A percentile compares a stretch with the other conserved stretches of the same genome.
Evolutionary conservation across 1,284 basidiomycete species (phyloP).

Genomic region (Chiua sp.): DNA sequence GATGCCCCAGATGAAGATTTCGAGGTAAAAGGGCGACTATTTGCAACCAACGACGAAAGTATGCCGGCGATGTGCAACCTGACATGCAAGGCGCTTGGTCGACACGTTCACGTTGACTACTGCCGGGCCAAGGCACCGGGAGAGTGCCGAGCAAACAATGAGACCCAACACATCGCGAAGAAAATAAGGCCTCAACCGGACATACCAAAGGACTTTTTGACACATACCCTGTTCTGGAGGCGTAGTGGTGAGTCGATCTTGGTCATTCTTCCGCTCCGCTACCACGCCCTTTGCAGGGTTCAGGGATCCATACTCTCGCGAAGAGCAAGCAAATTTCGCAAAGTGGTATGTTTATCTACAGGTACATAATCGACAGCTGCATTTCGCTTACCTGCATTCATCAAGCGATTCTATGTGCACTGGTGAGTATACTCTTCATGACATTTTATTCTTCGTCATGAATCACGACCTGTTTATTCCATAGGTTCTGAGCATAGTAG

Average conservation of each 20-base stretch:
- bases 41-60: constrained; percentile 58
- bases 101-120: constrained; percentile 60
- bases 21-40: constrained; percentile 59
- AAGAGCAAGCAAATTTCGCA: constrained; percentile 54
- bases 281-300: constrained; percentile 16
- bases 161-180: constrained; percentile 50
- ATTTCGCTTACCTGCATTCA: background rate
- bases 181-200: constrained; percentile 49
- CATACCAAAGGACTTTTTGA: constrained; percentile 56
- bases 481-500: constrained; percentile 46
- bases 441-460: background rate
- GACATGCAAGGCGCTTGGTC: constrained; percentile 41
- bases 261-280: background rate
- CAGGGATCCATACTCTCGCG: constrained; percentile 59
- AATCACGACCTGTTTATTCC: background rate
- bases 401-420: constrained; percentile 49
- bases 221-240: constrained; percentile 59
- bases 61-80: constrained; percentile 69
- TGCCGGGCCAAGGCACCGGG: constrained; percentile 46
- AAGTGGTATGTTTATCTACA: constrained; percentile 50
- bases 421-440: constrained; percentile 40
- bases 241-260: constrained; percentile 51
- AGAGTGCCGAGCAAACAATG: constrained; percentile 43
- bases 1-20: constrained; percentile 51
- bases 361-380: background rate